Percentiles rank a stretch among this genome's conserved stretches.
These are phyloP conservation scores for Scopulariopsis brevicaulis DNA, from an alignment of 2,329 filamentous ascomycete species.

Conservation along the genomic window DNA sequence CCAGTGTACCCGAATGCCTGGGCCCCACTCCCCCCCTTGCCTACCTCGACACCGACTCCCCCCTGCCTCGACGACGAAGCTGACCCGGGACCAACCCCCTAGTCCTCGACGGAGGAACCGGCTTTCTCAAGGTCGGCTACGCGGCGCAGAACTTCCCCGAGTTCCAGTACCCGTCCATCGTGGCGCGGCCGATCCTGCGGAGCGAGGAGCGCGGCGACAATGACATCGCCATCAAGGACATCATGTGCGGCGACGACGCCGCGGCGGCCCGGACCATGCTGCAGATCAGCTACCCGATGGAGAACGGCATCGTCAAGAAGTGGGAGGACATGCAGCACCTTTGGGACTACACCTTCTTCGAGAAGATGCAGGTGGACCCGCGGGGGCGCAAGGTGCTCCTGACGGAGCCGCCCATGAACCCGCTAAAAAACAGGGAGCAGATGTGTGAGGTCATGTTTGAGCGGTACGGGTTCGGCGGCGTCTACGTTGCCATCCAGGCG, in stretches of 20 bases:
- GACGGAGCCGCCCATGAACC: slow-evolving; percentile 97
- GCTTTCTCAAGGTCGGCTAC: slow-evolving; percentile 99
- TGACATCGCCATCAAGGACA: slow-evolving; percentile 75
- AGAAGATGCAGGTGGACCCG: slow-evolving; percentile 91
- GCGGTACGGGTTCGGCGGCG: slow-evolving; percentile 87
- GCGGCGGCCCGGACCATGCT: slow-evolving; percentile 93
- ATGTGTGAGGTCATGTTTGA: slow-evolving; percentile 99
- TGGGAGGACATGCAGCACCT: slow-evolving; percentile 99
- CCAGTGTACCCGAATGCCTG: background rate
- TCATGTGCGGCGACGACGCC: slow-evolving; percentile 99
- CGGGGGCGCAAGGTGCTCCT: slow-evolving; percentile 91
- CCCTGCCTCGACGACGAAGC: slow-evolving; percentile 8
- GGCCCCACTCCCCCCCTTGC: slow-evolving; percentile 4
- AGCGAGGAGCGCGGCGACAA: slow-evolving; percentile 69
- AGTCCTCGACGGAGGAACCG: slow-evolving; percentile 99
- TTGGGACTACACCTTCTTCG: slow-evolving; percentile 97
- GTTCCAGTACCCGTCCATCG: slow-evolving; percentile 96
- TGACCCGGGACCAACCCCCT: slow-evolving; percentile 1
- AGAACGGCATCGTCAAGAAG: slow-evolving; percentile 98
- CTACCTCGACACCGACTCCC: slow-evolving; percentile 2
- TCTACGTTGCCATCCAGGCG: slow-evolving; percentile 96
- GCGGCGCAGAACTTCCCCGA: slow-evolving; percentile 99
- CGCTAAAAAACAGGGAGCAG: slow-evolving; percentile 88
- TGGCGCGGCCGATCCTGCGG: slow-evolving; percentile 93
- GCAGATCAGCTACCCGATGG: slow-evolving; percentile 98